Percentiles rank a stretch among this genome's conserved stretches.
Evolutionary conservation across 75 land plant genomes (phyloP).

Genomic region (Selaginella moellendorffii): DNA sequence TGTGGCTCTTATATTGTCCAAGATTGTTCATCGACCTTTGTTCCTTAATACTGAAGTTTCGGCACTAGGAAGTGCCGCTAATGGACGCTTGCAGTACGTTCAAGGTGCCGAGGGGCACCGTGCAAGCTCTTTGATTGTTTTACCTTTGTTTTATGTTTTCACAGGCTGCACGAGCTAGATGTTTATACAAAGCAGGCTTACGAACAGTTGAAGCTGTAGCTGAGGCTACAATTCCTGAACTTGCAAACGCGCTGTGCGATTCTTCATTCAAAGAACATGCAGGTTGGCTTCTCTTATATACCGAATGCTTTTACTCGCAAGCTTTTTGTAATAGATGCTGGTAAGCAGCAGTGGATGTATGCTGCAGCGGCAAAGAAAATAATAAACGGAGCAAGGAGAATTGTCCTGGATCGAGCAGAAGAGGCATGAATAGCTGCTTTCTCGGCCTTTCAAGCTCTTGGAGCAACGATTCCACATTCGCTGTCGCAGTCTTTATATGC

Average conservation of each 20-base stretch:
- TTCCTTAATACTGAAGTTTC: too few species aligned
- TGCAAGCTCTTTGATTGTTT: constrained; percentile 87
- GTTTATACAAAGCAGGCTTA: constrained; percentile 84
- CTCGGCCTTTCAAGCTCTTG: constrained; percentile 86
- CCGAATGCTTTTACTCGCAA: too few species aligned
- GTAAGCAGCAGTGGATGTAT: constrained; percentile 34
- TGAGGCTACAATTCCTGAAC: constrained; percentile 64
- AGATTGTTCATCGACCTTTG: constrained; percentile 84
- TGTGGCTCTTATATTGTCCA: constrained; percentile 79
- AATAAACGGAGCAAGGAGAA: constrained; percentile 77
- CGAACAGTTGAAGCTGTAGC: constrained; percentile 88
- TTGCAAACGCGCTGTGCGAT: constrained; percentile 77
- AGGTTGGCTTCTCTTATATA: too few species aligned
- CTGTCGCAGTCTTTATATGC: constrained; percentile 31
- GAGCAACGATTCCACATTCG: constrained; percentile 52
- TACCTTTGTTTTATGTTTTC: too few species aligned
- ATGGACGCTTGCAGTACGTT: constrained; percentile 80
- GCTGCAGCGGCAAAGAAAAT: constrained; percentile 83
- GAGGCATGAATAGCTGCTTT: constrained; percentile 92
- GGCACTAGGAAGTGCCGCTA: constrained; percentile 61
- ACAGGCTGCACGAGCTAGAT: constrained; percentile 90
- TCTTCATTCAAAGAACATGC: constrained; percentile 48
- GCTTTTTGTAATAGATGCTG: too few species aligned
- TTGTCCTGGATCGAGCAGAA: constrained; percentile 90
- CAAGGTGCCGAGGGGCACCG: constrained; percentile 94